Evolutionary conservation across 73 alveolate species (phyloP).

Genomic region (Tetrahymena malaccensis): DNA sequence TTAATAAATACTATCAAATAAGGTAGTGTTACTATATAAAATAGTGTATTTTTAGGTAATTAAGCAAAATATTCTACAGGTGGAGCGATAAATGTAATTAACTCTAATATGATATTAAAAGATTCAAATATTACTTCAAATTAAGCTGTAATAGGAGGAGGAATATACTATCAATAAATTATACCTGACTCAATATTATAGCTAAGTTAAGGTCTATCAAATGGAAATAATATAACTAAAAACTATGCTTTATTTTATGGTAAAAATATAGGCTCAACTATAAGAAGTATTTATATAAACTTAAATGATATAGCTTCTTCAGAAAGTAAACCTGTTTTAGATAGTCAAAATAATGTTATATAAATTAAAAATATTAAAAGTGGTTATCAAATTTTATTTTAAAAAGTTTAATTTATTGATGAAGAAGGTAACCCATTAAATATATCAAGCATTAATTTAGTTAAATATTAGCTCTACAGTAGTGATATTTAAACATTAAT

Average conservation of each 20-base stretch:
- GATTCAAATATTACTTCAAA: neutral
- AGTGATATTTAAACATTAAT: no score
- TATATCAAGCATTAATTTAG: no score
- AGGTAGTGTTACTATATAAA: neutral
- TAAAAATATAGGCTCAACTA: neutral
- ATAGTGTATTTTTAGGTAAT: neutral
- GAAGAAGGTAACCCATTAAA: no score
- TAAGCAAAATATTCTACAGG: neutral
- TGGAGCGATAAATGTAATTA: neutral
- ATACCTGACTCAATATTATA: neutral
- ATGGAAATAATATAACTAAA: neutral
- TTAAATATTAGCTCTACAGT: no score
- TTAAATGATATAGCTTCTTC: neutral
- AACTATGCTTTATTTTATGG: neutral
- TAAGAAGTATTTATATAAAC: neutral
- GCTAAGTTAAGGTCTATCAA: neutral
- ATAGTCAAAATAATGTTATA: no score
- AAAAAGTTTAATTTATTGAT: no score
- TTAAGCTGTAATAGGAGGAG: neutral
- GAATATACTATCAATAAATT: no score
- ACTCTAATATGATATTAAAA: neutral
- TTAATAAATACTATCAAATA: no score
- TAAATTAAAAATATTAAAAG: neutral
- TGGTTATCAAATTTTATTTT: neutral
- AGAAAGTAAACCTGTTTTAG: neutral